Percentiles rank a stretch among this genome's conserved stretches.
Conservation (phyloP, 2,329 filamentous ascomycete genomes). For the Drechslera avenae region DNA sequence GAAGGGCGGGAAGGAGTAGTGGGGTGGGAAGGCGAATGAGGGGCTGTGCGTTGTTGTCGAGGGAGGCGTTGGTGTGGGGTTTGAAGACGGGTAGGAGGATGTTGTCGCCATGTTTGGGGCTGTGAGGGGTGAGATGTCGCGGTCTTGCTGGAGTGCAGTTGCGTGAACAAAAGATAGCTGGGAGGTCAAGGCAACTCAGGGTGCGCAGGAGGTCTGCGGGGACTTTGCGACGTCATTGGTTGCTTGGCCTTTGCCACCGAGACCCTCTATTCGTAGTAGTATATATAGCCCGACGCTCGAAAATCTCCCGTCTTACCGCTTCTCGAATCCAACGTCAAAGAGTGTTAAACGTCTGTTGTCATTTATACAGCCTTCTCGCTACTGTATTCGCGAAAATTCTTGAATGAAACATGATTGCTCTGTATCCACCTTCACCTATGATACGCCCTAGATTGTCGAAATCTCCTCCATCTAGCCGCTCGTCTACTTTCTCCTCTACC, state of each 20-base stretch:
- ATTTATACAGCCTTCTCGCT: too few relatives aligned
- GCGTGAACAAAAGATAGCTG: not conserved
- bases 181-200: not conserved
- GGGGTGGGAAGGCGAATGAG: conserved; percentile 51
- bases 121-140: not conserved
- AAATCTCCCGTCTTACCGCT: too few relatives aligned
- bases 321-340: too few relatives aligned
- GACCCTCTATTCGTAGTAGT: too few relatives aligned
- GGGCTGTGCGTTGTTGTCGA: conserved; percentile 11
- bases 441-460: too few relatives aligned
- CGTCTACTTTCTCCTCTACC: too few relatives aligned
- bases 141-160: not conserved
- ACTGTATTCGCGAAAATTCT: too few relatives aligned
- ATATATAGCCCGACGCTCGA: too few relatives aligned
- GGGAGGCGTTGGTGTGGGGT: conserved; percentile 12
- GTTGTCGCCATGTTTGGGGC: conserved; percentile 19
- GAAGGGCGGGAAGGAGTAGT: conserved; percentile 81
- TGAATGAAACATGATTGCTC: too few relatives aligned
- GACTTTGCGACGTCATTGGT: conserved; percentile 28
- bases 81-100: conserved; percentile 11
- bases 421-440: too few relatives aligned
- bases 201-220: conserved; percentile 20
- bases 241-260: conserved; percentile 1
- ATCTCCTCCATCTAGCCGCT: too few relatives aligned
- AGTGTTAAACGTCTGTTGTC: too few relatives aligned